Evolutionary conservation across 352 stramenopile species (phyloP).

Genomic region (Phytophthora multivora): DNA sequence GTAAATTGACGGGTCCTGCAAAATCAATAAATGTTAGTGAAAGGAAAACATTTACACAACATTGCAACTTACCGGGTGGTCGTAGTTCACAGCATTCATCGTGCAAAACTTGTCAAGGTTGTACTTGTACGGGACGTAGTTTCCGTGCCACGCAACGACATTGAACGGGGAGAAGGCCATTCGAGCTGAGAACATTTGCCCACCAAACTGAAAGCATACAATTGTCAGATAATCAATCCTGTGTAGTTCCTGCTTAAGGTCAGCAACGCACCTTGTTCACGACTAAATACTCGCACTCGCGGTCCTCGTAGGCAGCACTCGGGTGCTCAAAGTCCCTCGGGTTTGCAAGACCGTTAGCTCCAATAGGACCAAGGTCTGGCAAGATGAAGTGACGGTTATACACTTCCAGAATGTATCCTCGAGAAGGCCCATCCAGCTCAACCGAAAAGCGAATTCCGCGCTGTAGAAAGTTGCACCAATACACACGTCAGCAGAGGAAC

Average conservation of each 20-base stretch:
- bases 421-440: conserved; percentile 76
- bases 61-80: conserved; percentile 81
- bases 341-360: conserved; percentile 96
- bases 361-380: conserved; percentile 95
- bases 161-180: conserved; percentile 94
- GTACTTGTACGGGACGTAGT: conserved; percentile 98
- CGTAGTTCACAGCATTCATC: conserved; percentile 96
- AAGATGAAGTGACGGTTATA: conserved; percentile 96
- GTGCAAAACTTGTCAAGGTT: conserved; percentile 95
- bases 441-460: conserved; percentile 95
- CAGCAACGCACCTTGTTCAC: conserved; percentile 64
- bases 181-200: conserved; percentile 85
- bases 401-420: conserved; percentile 96
- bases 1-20: conserved; percentile 95
- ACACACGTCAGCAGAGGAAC: neutral
- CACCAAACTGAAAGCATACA: conserved; percentile 70
- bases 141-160: conserved; percentile 98
- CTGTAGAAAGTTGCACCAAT: conserved; percentile 15
- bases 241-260: neutral
- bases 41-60: neutral
- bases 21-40: neutral
- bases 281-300: conserved; percentile 72
- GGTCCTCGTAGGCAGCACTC: conserved; percentile 89
- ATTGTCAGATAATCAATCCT: neutral
- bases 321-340: conserved; percentile 95